Evolutionary conservation across 2,329 filamentous ascomycete species (phyloP), one percentile per base, ranked within the genome.

Genomic region (Exophiala oligosperma): DNA sequence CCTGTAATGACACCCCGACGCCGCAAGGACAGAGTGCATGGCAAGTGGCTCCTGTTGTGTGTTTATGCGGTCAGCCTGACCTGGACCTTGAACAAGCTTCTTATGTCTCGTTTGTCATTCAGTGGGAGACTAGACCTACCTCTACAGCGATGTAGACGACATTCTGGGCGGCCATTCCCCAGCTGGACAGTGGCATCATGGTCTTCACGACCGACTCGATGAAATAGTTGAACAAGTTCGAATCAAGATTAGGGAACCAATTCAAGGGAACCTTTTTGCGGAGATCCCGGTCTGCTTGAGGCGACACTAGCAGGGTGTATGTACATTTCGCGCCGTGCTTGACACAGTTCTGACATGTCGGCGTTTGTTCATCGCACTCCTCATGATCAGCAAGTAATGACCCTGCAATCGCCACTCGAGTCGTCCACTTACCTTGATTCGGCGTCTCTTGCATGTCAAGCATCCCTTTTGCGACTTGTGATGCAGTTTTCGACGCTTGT

Each of bases 291-390:
- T 65, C 66, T 3, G 61, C 49, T 14, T 24, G 49, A 61, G 14
- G 57, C 24, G 11, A 56, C 38, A 12, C 55, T 37, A 3, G 57
- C 62, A 0, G 8, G 6, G 56, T 53, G 5, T 65, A 62, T 50
- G 67, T 66, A 51, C 71, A 73, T 29, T 65, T 62, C 14, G 69
- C 62, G 8, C 63, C 62, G 54, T 72, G 70, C 6, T 67, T 64
- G 21, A 58, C 28, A 51, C 71, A 73, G 47, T 71, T 72, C 7
- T 55, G 56, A 57, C 71, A 73, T 11, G 52, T 49, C 6, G 70
- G 71, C n/a, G 64, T 67, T 44, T 66, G 69, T 57, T 73, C 71
- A 41, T 73, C 71, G 51, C 71, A 73, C 71, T 73, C 65, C 14
- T 38, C 40, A 35, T 35, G 7, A 35, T 50, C 46, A 14, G 17